Percentiles rank a stretch among this genome's conserved stretches.
Conservation (phyloP, 2,329 filamentous ascomycete genomes). For the Cadophora malorum region DNA sequence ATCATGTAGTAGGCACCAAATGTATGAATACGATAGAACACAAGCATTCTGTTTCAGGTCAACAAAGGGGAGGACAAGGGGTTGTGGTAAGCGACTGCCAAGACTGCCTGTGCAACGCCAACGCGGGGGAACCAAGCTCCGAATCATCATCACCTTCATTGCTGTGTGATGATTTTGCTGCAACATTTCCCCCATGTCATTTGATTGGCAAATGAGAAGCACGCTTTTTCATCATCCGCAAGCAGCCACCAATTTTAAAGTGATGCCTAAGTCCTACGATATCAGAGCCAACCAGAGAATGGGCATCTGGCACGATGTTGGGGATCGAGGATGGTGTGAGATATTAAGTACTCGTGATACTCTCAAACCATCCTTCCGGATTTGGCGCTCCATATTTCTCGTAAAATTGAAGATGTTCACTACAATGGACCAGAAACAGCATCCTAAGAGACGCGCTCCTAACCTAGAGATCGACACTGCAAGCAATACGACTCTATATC, state of each 20-base stretch:
- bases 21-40: no score
- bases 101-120: neutral
- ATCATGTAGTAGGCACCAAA: no score
- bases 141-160: neutral
- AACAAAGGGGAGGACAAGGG: neutral
- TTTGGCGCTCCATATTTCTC: neutral
- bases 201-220: neutral
- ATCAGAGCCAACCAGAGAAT: neutral
- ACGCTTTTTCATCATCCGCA: neutral
- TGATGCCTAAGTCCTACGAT: neutral
- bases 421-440: conserved; percentile 8
- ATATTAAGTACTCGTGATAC: neutral
- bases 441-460: neutral
- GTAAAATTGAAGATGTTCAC: neutral
- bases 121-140: neutral
- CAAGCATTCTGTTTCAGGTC: no score
- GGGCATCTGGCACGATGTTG: neutral
- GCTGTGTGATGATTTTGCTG: neutral
- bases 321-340: neutral
- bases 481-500: conserved; percentile 25
- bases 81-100: neutral
- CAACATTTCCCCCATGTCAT: neutral
- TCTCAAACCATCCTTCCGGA: neutral
- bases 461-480: neutral
- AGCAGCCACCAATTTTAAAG: conserved; percentile 5